Evolutionary conservation across 2,329 filamentous ascomycete species (phyloP).

Genomic region (Monascus ruber): DNA sequence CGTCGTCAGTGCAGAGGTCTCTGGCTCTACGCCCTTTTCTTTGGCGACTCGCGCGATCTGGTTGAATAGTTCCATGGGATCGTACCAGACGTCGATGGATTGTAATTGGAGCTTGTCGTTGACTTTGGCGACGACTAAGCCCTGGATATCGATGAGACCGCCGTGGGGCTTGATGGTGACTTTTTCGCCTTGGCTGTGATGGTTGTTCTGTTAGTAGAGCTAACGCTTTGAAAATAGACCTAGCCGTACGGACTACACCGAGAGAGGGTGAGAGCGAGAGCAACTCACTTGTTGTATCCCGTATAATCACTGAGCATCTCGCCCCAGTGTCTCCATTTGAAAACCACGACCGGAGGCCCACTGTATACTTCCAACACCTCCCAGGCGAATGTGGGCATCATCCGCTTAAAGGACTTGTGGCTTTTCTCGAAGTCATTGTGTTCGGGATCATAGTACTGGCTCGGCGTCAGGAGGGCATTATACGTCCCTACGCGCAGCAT

Average conservation of each 20-base stretch:
- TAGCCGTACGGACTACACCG: slow-evolving; percentile 14
- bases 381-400: slow-evolving; percentile 64
- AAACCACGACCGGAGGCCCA: slow-evolving; percentile 50
- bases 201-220: neutral
- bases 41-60: slow-evolving; percentile 38
- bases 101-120: slow-evolving; percentile 50
- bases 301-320: slow-evolving; percentile 56
- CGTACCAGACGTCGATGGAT: slow-evolving; percentile 53
- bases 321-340: slow-evolving; percentile 60
- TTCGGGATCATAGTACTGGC: slow-evolving; percentile 52
- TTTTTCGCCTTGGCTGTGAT: slow-evolving; percentile 48
- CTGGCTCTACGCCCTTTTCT: too few species aligned
- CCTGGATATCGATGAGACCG: slow-evolving; percentile 51
- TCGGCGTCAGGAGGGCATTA: slow-evolving; percentile 54
- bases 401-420: slow-evolving; percentile 60
- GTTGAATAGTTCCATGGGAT: slow-evolving; percentile 55
- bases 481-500: slow-evolving; percentile 60
- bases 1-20: too few species aligned
- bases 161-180: slow-evolving; percentile 52
- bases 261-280: too few species aligned
- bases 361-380: slow-evolving; percentile 59
- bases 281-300: slow-evolving; percentile 46
- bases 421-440: slow-evolving; percentile 51
- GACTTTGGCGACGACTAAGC: slow-evolving; percentile 50
- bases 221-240: neutral